Evolutionary conservation across 2,329 filamentous ascomycete genomes (phyloP).

Genomic region (Geosmithia flava): DNA sequence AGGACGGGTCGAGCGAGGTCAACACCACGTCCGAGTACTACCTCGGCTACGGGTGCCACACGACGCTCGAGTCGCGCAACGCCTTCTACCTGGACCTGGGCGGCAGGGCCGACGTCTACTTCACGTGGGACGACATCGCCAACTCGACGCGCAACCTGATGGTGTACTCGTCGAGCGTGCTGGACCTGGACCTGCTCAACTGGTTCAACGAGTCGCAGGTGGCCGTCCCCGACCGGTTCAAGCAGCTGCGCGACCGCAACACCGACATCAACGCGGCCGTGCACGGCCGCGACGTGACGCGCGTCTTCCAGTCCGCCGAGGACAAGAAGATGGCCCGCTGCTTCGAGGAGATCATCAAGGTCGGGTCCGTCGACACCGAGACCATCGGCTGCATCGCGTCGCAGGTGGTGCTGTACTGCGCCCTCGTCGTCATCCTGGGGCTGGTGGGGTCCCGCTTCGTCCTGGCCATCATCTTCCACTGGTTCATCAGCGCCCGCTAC

Average conservation of each 20-base stretch:
- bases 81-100: conserved; percentile 61
- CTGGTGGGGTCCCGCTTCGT: conserved; percentile 79
- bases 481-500: conserved; percentile 85
- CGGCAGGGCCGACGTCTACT: conserved; percentile 79
- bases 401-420: conserved; percentile 91
- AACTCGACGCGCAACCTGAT: conserved; percentile 83
- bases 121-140: conserved; percentile 86
- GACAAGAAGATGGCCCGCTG: conserved; percentile 81
- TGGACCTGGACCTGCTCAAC: conserved; percentile 76
- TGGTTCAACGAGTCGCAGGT: conserved; percentile 88
- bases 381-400: conserved; percentile 96
- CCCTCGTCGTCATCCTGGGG: conserved; percentile 79
- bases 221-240: conserved; percentile 61
- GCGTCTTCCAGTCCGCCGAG: conserved; percentile 61
- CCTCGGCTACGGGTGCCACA: conserved; percentile 81
- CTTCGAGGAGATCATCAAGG: conserved; percentile 87
- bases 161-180: conserved; percentile 86
- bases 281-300: conserved; percentile 78
- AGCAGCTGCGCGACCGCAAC: conserved; percentile 60
- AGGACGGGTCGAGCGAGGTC: conserved; percentile 73
- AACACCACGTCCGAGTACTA: conserved; percentile 69
- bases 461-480: conserved; percentile 87
- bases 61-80: conserved; percentile 52
- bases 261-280: conserved; percentile 49
- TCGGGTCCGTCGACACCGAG: conserved; percentile 90